Conservation (phyloP, 164 flowering plant genomes). For the Vitis rotundifolia region DNA sequence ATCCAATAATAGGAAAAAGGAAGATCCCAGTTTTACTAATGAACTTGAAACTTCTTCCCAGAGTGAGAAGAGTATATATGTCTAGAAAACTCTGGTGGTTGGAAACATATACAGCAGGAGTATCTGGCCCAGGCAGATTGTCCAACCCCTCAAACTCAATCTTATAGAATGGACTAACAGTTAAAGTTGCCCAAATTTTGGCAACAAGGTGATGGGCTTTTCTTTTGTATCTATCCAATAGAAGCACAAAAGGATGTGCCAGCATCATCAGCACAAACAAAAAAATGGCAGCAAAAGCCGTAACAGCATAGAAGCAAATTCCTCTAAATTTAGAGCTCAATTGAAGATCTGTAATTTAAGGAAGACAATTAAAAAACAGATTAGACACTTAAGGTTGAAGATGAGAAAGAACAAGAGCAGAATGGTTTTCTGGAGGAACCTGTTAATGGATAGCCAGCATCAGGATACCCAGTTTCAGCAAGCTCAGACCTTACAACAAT, state of each 20-base stretch:
- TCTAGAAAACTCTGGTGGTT: constrained; percentile 95
- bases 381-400: background rate
- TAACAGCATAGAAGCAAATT: constrained; percentile 61
- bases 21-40: constrained; percentile 90
- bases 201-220: constrained; percentile 71
- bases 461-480: constrained; percentile 47
- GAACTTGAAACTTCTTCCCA: constrained; percentile 89
- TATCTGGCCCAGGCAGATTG: constrained; percentile 72
- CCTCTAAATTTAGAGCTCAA: constrained; percentile 65
- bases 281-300: constrained; percentile 63
- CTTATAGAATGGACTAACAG: constrained; percentile 59
- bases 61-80: constrained; percentile 76
- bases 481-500: constrained; percentile 51
- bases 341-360: constrained; percentile 44
- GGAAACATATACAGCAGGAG: constrained; percentile 92
- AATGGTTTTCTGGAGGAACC: constrained; percentile 34
- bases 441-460: constrained; percentile 39
- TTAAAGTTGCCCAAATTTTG: constrained; percentile 73
- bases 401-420: background rate
- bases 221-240: constrained; percentile 71
- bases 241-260: constrained; percentile 82
- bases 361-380: constrained; percentile 5
- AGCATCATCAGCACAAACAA: constrained; percentile 68
- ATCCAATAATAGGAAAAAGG: constrained; percentile 79
- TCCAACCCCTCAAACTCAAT: constrained; percentile 81